Conservation (phyloP, 768 basidiomycete genomes). For the Boletus vinaceobasis region DNA sequence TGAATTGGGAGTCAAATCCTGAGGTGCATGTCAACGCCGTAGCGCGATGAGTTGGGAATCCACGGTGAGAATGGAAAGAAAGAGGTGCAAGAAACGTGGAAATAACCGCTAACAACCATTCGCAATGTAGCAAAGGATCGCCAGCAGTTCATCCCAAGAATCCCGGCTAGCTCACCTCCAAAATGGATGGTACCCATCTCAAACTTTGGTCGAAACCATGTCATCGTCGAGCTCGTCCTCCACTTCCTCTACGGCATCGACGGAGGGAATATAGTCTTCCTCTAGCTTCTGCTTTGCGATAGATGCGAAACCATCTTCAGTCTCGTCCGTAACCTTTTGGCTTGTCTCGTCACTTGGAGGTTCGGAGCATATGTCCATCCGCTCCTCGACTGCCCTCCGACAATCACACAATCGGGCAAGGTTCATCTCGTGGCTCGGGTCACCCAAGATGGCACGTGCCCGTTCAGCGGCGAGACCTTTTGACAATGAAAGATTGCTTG, state of each 20-base stretch:
- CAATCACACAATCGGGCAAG: conserved; percentile 46
- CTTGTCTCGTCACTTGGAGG: conserved; percentile 15
- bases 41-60: conserved; percentile 8
- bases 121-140: conserved; percentile 30
- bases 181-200: conserved; percentile 1
- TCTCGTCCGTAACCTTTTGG: conserved; percentile 40
- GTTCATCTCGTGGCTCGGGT: conserved; percentile 42
- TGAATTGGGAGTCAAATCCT: neutral
- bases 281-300: conserved; percentile 35
- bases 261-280: conserved; percentile 18
- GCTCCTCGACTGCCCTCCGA: conserved; percentile 16
- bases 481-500: conserved; percentile 54
- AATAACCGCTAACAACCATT: conserved; percentile 32
- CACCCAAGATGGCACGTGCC: conserved; percentile 51
- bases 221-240: conserved; percentile 21
- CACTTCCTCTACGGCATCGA: conserved; percentile 15
- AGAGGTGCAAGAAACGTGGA: conserved; percentile 21
- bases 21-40: neutral
- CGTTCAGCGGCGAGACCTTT: conserved; percentile 66
- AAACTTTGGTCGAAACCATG: neutral
- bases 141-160: conserved; percentile 32
- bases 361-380: conserved; percentile 14
- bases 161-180: conserved; percentile 13
- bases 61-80: neutral
- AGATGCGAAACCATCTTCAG: conserved; percentile 48